phyloP scores from a whole-genome alignment of 2,329 filamentous ascomycete genomes.

The Penicillium concentricum region DNA sequence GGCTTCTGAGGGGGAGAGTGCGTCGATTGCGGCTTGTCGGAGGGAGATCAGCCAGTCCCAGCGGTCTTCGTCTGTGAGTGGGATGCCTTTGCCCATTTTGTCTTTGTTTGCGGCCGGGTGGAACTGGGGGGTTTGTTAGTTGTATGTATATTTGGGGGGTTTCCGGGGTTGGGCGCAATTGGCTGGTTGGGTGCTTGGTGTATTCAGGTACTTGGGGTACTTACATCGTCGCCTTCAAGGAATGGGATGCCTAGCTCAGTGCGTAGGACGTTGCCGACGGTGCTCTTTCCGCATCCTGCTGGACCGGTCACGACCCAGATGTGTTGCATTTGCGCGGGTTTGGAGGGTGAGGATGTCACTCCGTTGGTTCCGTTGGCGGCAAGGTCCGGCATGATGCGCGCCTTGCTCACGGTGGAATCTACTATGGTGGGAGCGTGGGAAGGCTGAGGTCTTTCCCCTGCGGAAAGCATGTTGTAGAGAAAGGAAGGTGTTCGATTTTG shows the following conservation, averaged over 20 bases:
- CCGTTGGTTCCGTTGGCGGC: conserved; percentile 13
- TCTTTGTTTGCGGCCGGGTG: conserved; percentile 69
- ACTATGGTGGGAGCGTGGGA: conserved; percentile 21
- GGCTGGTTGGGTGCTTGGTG: not conserved
- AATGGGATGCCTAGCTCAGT: conserved; percentile 65
- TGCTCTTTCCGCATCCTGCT: conserved; percentile 77
- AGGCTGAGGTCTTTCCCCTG: conserved; percentile 37
- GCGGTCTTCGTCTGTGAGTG: conserved; percentile 86
- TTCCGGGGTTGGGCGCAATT: not conserved
- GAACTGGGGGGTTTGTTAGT: conserved; percentile 33
- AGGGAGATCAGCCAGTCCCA: conserved; percentile 94
- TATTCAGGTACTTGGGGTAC: conserved; percentile 27
- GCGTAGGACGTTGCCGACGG: conserved; percentile 66
- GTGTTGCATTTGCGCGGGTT: conserved; percentile 52
- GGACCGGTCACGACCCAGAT: conserved; percentile 81
- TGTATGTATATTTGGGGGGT: not conserved
- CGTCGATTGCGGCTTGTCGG: conserved; percentile 61
- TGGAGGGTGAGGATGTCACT: conserved; percentile 10
- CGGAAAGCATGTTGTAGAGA: conserved; percentile 40
- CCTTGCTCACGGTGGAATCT: conserved; percentile 22
- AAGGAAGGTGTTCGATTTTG: conserved; percentile 2
- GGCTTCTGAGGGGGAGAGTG: conserved; percentile 41
- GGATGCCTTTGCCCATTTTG: conserved; percentile 83
- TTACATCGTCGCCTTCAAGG: conserved; percentile 75
- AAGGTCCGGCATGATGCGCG: conserved; percentile 18